Evolutionary conservation across 768 basidiomycete genomes (phyloP).

Genomic region (Tulasnella sp.): DNA sequence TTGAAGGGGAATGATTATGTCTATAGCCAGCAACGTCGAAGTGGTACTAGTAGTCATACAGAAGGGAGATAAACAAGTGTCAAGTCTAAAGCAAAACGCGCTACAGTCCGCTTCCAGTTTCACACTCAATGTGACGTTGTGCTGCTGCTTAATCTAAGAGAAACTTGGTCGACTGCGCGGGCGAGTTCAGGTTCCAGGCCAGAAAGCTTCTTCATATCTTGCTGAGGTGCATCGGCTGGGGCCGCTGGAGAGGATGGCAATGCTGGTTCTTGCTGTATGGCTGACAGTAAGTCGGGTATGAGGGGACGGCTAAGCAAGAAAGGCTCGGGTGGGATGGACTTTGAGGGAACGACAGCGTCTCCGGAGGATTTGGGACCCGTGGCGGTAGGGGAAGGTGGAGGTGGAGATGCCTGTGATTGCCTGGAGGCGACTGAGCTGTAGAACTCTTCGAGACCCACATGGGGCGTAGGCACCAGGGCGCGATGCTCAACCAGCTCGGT

Average conservation of each 20-base stretch:
- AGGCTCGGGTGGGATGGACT: not conserved
- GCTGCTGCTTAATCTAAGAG: not conserved
- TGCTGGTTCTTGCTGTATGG: not conserved
- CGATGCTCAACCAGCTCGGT: slow-evolving; percentile 2
- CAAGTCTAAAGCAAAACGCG: not conserved
- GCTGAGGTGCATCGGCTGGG: not conserved
- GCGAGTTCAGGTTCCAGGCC: slow-evolving; percentile 8
- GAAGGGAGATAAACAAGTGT: not conserved
- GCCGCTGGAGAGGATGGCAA: slow-evolving; percentile 2
- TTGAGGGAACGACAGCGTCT: not conserved
- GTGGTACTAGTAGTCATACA: not conserved
- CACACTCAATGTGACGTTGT: not conserved
- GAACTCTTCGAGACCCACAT: slow-evolving; percentile 13
- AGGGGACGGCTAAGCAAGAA: not conserved
- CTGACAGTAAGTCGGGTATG: not conserved
- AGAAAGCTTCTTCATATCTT: slow-evolving; percentile 6
- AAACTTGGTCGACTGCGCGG: slow-evolving; percentile 22
- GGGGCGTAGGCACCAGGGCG: slow-evolving; percentile 9
- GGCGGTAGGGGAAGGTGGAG: not conserved
- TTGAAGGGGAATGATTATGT: not conserved
- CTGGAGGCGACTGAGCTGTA: not conserved
- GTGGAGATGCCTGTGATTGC: not conserved
- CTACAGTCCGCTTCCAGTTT: not conserved
- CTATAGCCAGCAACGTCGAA: not conserved
- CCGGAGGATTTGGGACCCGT: not conserved